phyloP scores from a whole-genome alignment of 768 basidiomycete species.

The Galerina sulciceps region DNA sequence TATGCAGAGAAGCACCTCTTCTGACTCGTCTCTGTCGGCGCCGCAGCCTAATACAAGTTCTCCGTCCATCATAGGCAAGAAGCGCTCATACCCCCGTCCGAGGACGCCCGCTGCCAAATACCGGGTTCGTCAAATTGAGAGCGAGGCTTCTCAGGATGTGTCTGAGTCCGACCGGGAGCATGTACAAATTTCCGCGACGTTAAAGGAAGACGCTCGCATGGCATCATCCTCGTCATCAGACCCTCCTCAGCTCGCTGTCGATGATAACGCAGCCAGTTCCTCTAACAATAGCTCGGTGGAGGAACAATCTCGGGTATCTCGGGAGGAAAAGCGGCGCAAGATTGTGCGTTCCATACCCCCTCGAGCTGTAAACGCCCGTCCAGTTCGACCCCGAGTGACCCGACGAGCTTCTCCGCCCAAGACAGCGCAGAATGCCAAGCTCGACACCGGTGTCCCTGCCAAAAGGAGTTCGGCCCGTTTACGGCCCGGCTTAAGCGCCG shows the following conservation, averaged over 20 bases:
- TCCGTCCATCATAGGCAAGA: constrained; percentile 44
- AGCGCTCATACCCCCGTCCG: constrained; percentile 38
- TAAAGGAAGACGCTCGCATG: background rate
- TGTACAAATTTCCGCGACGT: background rate
- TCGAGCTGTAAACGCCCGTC: constrained; percentile 7
- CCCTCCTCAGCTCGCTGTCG: background rate
- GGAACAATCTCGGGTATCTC: constrained; percentile 24
- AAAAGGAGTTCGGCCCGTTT: constrained; percentile 2
- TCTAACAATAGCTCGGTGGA: constrained; percentile 7
- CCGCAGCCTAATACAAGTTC: constrained; percentile 34
- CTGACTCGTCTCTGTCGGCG: constrained; percentile 41
- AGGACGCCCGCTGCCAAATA: constrained; percentile 18
- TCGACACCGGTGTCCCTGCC: background rate
- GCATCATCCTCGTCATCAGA: background rate
- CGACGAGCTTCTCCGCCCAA: constrained; percentile 13
- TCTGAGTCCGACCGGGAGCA: constrained; percentile 16
- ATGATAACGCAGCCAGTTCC: constrained; percentile 7
- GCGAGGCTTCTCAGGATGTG: constrained; percentile 13
- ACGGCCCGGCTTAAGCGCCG: constrained; percentile 3
- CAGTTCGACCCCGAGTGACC: constrained; percentile 13
- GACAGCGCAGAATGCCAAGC: constrained; percentile 7
- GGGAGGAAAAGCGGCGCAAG: constrained; percentile 37
- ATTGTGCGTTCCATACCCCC: constrained; percentile 22
- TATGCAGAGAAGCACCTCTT: constrained; percentile 41
- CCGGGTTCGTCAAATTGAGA: constrained; percentile 25